These are phyloP conservation scores for Calonectria fujianensis DNA, from an alignment of 2,329 filamentous ascomycete genomes.

Conservation along the genomic window DNA sequence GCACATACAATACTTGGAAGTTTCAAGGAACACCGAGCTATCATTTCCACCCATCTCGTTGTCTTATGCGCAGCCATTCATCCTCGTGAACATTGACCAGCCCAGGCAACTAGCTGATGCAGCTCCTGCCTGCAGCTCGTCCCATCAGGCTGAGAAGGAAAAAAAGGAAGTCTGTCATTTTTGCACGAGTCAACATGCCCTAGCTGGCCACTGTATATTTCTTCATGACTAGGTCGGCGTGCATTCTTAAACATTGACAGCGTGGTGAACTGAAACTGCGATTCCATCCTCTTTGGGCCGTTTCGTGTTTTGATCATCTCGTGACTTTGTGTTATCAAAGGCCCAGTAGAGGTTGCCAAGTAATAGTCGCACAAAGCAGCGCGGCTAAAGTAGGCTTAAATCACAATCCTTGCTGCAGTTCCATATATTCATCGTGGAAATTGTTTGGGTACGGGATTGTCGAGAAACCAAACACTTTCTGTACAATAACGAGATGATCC, in stretches of 20 bases:
- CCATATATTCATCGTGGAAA: no score
- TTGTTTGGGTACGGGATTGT: no score
- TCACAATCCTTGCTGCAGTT: not conserved
- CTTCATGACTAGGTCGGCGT: not conserved
- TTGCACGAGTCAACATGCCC: not conserved
- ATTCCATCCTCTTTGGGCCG: not conserved
- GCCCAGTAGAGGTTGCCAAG: not conserved
- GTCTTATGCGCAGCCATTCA: not conserved
- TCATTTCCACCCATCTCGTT: not conserved
- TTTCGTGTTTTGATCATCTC: not conserved
- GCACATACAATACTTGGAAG: conserved; percentile 38
- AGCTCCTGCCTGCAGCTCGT: not conserved
- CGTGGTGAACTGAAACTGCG: no score
- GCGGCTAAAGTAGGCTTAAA: not conserved
- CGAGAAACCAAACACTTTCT: no score
- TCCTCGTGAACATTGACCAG: not conserved
- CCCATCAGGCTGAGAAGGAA: not conserved
- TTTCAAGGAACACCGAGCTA: conserved; percentile 41
- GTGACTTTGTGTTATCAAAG: not conserved
- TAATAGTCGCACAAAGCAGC: not conserved
- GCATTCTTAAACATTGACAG: not conserved
- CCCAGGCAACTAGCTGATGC: not conserved
- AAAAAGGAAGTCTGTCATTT: not conserved
- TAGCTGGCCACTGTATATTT: not conserved
- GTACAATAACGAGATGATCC: no score